Evolutionary conservation across 1,284 basidiomycete genomes (phyloP), one percentile per base, ranked within the genome.

Genomic region (Microbotryum violaceum): DNA sequence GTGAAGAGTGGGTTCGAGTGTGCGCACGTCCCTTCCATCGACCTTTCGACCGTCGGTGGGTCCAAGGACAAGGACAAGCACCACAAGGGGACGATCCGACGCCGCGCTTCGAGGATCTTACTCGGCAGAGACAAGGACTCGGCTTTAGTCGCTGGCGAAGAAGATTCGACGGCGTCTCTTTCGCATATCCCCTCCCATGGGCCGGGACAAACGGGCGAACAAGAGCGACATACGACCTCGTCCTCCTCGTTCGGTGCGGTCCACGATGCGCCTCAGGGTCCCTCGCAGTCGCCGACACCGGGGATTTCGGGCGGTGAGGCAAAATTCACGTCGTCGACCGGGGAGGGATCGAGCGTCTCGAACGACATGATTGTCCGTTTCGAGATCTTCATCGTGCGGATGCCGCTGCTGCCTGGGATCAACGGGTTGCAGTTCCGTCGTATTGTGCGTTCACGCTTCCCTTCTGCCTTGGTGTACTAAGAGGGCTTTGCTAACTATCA

Each of bases 351-450:
- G 2, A 83, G 85, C 75, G 83, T 85, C 20, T 82, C 84, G 60
- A 78, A 85, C 74, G 84, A 84, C 54, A 75, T 96, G 64, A 85
- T 88, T 66, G 92, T 97, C 14, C 81, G 89, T 64, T 97, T 96
- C 76, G 92, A 97, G 76, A 89, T 96, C 62, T 92, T 87, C 74
- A 86, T 96, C 65, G 89, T 96, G 73, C 93, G 93, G 82, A 90
- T 93, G 21, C 94, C 94, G 37, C 89, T 88, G 81, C 76, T 98
- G 61, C 91, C 93, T 1, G 76, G 76, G 16, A 79, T 98, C 37
- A 90, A 97, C 74, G 94, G 94, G 1, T 86, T 98, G 61, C 94
- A 97, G 74, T 98, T 98, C 80, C 85, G 93, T 58, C 82, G 94
- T 61, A 83, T 88, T 12, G 56, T 54, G 20, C 23, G 53, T 44